Conservation (phyloP, 2,329 filamentous ascomycete species). For the Cladosporium sphaerospermum region DNA sequence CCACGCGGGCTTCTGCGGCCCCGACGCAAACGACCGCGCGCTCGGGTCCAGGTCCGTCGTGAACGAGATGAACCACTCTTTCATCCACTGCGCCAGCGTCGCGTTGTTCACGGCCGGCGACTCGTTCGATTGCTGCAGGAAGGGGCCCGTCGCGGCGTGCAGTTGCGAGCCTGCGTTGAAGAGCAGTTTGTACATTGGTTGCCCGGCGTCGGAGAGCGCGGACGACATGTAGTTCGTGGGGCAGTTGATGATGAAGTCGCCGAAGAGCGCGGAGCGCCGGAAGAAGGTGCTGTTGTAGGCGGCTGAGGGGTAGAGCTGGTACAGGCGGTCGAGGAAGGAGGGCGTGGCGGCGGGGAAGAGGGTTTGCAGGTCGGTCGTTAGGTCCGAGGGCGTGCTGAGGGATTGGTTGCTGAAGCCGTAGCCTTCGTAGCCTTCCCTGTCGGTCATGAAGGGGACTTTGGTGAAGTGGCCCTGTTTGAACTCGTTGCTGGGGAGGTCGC, state of each 20-base stretch:
- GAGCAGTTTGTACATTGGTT: slow-evolving; percentile 29
- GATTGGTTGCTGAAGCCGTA: slow-evolving; percentile 29
- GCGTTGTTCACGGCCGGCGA: slow-evolving; percentile 22
- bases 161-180: slow-evolving; percentile 31
- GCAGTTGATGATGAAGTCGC: slow-evolving; percentile 40
- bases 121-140: slow-evolving; percentile 15
- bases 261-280: slow-evolving; percentile 35
- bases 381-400: slow-evolving; percentile 23
- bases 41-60: slow-evolving; percentile 31
- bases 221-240: slow-evolving; percentile 30
- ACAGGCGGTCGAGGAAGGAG: slow-evolving; percentile 35
- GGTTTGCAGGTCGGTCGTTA: slow-evolving; percentile 25
- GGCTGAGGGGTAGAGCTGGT: slow-evolving; percentile 33
- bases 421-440: slow-evolving; percentile 36
- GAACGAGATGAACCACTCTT: slow-evolving; percentile 32
- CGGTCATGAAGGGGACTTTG: slow-evolving; percentile 33
- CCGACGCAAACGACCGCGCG: neutral
- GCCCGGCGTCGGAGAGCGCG: slow-evolving; percentile 24
- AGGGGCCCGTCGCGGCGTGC: slow-evolving; percentile 26
- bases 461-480: slow-evolving; percentile 30
- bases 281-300: slow-evolving; percentile 34
- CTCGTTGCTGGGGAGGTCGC: slow-evolving; percentile 30
- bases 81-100: slow-evolving; percentile 30
- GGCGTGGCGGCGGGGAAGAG: slow-evolving; percentile 32
- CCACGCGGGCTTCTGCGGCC: slow-evolving; percentile 25